These are phyloP conservation scores for Saprolegnia parasitica DNA, from an alignment of 352 stramenopile species.

Conservation along the genomic window DNA sequence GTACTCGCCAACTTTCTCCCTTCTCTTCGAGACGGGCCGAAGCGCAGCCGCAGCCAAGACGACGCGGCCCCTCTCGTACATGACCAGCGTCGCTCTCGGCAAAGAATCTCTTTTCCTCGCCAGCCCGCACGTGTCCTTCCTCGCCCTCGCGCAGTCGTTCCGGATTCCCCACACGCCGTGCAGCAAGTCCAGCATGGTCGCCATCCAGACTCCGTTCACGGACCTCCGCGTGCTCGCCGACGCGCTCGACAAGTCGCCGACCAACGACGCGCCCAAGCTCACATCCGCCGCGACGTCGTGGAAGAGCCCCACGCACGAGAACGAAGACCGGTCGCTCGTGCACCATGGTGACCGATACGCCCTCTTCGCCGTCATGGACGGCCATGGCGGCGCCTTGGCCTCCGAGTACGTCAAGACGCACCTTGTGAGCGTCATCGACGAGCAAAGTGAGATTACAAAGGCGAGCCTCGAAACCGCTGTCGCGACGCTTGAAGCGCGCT, in stretches of 20 bases:
- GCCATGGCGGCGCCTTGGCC: slow-evolving; percentile 56
- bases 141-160: background rate
- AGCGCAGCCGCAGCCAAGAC: background rate
- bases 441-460: slow-evolving; percentile 17
- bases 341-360: slow-evolving; percentile 49
- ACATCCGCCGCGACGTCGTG: slow-evolving; percentile 4
- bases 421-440: slow-evolving; percentile 47
- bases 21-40: background rate
- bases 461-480: slow-evolving; percentile 30
- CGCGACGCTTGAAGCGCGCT: slow-evolving; percentile 45
- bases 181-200: background rate
- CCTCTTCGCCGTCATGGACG: slow-evolving; percentile 67
- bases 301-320: slow-evolving; percentile 38
- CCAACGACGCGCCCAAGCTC: background rate
- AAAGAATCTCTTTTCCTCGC: slow-evolving; percentile 2
- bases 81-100: background rate
- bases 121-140: background rate
- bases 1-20: background rate
- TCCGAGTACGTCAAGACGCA: slow-evolving; percentile 52
- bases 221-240: background rate
- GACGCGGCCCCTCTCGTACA: background rate
- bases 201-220: background rate
- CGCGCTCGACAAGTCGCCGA: background rate
- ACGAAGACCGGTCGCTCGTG: slow-evolving; percentile 64
- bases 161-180: too few relatives aligned